These are phyloP conservation scores for Daucus carota DNA, from an alignment of 129 eudicot genomes.

Conservation along the genomic window DNA sequence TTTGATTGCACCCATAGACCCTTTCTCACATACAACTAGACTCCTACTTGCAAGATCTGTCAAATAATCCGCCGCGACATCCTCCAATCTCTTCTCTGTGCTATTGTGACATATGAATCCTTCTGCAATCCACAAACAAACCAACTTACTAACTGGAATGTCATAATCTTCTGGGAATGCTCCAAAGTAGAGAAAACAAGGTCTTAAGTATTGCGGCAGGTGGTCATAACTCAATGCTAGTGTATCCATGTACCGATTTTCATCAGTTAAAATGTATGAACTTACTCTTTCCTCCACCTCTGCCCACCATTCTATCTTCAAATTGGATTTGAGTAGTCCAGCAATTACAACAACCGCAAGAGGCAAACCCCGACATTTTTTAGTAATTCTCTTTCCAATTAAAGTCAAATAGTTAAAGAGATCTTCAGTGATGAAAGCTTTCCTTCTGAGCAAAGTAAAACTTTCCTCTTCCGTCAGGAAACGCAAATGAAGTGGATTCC, in stretches of 20 bases:
- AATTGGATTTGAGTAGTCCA: conserved; percentile 1
- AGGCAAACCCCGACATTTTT: no score
- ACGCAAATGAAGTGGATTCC: neutral
- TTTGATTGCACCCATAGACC: no score
- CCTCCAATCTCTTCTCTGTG: no score
- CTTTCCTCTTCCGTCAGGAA: conserved; percentile 18
- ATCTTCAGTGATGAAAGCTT: conserved; percentile 9
- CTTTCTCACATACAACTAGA: conserved; percentile 15
- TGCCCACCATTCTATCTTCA: conserved; percentile 16
- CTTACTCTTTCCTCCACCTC: conserved; percentile 18
- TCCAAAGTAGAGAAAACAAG: conserved; percentile 38
- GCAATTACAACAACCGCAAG: no score
- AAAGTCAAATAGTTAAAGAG: neutral
- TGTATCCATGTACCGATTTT: conserved; percentile 10
- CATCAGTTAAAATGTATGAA: conserved; percentile 11
- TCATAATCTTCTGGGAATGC: conserved; percentile 24
- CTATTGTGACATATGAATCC: no score
- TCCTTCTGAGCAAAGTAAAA: conserved; percentile 26
- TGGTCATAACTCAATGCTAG: no score
- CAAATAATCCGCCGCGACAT: no score
- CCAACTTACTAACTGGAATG: neutral
- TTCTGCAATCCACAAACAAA: no score
- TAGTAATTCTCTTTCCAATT: conserved; percentile 28
- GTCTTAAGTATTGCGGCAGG: conserved; percentile 11
- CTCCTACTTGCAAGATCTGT: conserved; percentile 26